These are phyloP conservation scores for Trichocladium antarcticum DNA, from an alignment of 495 filamentous ascomycete genomes.

Conservation along the genomic window DNA sequence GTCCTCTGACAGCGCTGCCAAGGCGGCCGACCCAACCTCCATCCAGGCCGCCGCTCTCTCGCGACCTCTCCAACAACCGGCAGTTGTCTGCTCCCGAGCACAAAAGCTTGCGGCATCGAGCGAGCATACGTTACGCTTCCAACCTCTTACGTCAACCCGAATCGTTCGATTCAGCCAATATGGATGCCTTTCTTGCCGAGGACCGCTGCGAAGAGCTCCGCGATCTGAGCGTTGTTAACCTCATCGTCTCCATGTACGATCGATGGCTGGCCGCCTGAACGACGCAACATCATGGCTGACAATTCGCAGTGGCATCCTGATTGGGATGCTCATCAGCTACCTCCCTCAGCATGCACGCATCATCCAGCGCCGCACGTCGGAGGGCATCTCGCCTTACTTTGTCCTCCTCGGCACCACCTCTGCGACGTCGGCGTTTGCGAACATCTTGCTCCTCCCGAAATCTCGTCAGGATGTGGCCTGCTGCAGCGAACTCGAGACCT, in stretches of 20 bases:
- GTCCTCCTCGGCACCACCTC: constrained; percentile 85
- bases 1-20: too few relatives aligned
- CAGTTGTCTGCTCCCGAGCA: not conserved
- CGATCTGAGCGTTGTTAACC: constrained; percentile 46
- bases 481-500: constrained; percentile 65
- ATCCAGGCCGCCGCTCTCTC: too few relatives aligned
- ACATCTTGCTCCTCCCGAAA: constrained; percentile 72
- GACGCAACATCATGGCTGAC: constrained; percentile 7
- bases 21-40: not conserved
- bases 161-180: constrained; percentile 4
- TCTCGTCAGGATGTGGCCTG: constrained; percentile 72
- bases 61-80: not conserved
- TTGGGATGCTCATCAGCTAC: constrained; percentile 89
- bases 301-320: constrained; percentile 57
- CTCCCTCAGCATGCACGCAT: constrained; percentile 91
- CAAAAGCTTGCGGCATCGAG: not conserved
- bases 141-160: not conserved
- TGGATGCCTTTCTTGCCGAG: constrained; percentile 28
- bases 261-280: not conserved
- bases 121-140: not conserved
- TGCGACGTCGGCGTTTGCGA: constrained; percentile 74
- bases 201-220: constrained; percentile 43
- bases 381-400: constrained; percentile 90
- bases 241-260: constrained; percentile 50
- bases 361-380: constrained; percentile 74